Base-by-base conservation (phyloP, 75 land plant species). In the Pinus albicaulis region DNA sequence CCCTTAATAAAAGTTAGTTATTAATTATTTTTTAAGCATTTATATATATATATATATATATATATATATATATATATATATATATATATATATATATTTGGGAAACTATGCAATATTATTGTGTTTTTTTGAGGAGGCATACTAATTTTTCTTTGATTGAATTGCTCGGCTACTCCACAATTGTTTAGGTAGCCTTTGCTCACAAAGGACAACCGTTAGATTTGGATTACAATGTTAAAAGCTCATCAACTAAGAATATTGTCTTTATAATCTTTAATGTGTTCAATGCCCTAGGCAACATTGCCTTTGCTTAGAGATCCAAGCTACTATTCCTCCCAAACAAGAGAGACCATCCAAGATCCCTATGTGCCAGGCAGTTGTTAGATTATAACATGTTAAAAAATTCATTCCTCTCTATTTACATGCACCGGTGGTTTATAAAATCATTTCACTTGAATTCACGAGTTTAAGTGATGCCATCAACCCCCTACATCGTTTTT, bases 231-330 rank as follows among this genome's bases (percentile, higher is more conserved):
- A 75, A 72, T 11, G 59, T 72, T 36, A 70, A 57, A 14, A 36
- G 59, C 19, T 0, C 52, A 6, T 71, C 80, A 5, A 59, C 80
- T 4, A 76, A 81, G 8, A 76, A 75, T 12, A 56, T 68, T 3
- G 85, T n/a, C n/a, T n/a, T n/a, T n/a, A n/a, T n/a, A n/a, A n/a
- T 87, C 0, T 87, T 89, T 59, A 48, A 68, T 17, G 81, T 84
- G 31, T 82, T 87, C 75, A 87, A 81, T 61, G 91, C 91, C 14
- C 66, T 89, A 17, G 91, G 91, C 19, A 53, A 76, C 6, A 78
- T 89, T 25, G 92, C 92, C 8, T 90, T 90, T 73, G 92, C 3
- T 74, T 90, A 31, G 92, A 90, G 74, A 90, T 90, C 55, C 92
- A 90, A 59, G 92, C 92, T 16, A 90, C 92, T 25, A 84, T 90